Evolutionary conservation across 768 basidiomycete genomes (phyloP).

Genomic region (Lactifluus subvellereus): DNA sequence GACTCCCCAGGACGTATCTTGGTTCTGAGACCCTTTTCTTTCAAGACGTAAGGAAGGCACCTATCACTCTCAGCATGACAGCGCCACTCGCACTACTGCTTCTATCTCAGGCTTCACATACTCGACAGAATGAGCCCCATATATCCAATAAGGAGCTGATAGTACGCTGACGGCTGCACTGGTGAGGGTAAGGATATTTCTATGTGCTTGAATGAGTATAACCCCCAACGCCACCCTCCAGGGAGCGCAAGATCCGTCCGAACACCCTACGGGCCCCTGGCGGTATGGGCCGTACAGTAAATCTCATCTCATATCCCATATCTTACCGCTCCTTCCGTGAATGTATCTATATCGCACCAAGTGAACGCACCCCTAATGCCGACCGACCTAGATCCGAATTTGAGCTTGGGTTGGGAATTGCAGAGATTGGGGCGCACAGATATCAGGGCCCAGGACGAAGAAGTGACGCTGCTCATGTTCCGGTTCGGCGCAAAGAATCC

Average conservation of each 20-base stretch:
- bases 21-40: not conserved
- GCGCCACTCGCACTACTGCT: not conserved
- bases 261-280: not conserved
- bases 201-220: not conserved
- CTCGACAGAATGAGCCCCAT: not conserved
- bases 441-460: not conserved
- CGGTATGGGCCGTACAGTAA: not conserved
- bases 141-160: not conserved
- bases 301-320: not conserved
- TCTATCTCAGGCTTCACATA: not conserved
- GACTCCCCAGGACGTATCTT: not conserved
- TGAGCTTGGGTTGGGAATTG: not conserved
- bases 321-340: not conserved
- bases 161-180: not conserved
- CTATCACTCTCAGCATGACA: not conserved
- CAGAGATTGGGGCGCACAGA: not conserved
- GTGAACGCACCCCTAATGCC: not conserved
- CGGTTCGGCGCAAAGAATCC: not conserved
- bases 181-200: not conserved
- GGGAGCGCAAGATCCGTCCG: conserved; percentile 17
- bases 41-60: not conserved
- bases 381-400: not conserved
- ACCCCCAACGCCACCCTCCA: not conserved
- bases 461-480: not conserved
- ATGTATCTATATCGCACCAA: not conserved